phyloP scores from a whole-genome alignment of 768 basidiomycete genomes.

The Phylloporus sp. region DNA sequence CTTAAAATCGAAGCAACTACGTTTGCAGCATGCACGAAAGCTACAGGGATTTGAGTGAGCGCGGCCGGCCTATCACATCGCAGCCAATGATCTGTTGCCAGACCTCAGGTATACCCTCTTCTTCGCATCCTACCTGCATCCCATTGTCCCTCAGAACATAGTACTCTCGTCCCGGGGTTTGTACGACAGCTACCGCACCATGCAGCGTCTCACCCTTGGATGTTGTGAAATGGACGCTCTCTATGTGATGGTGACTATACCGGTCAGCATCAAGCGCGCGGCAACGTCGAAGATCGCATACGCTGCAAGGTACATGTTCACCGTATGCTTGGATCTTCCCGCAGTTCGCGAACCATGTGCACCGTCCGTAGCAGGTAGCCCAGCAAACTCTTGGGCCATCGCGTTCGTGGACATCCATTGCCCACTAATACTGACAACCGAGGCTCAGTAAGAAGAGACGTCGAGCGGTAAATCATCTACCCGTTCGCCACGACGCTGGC shows the following conservation, averaged over 20 bases:
- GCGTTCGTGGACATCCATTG: constrained; percentile 60
- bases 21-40: neutral
- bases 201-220: constrained; percentile 46
- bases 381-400: constrained; percentile 71
- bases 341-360: constrained; percentile 13
- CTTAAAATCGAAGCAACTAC: too few species aligned
- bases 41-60: neutral
- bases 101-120: constrained; percentile 59
- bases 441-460: constrained; percentile 3
- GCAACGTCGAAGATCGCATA: constrained; percentile 30
- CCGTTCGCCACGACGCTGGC: constrained; percentile 74
- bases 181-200: constrained; percentile 61
- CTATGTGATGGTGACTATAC: constrained; percentile 67
- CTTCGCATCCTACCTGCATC: constrained; percentile 73
- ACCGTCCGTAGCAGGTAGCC: constrained; percentile 30
- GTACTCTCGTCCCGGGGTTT: constrained; percentile 67
- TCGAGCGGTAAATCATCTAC: constrained; percentile 28
- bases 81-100: constrained; percentile 64
- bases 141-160: constrained; percentile 71
- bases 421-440: constrained; percentile 56
- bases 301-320: constrained; percentile 67
- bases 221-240: constrained; percentile 65
- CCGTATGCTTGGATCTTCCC: constrained; percentile 34
- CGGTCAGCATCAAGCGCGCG: neutral
- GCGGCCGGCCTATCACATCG: constrained; percentile 18